A percentile compares a stretch with the other conserved stretches of the same genome.
Conservation (phyloP, 805 yeast genomes). For the Wickerhamiella cacticola region DNA sequence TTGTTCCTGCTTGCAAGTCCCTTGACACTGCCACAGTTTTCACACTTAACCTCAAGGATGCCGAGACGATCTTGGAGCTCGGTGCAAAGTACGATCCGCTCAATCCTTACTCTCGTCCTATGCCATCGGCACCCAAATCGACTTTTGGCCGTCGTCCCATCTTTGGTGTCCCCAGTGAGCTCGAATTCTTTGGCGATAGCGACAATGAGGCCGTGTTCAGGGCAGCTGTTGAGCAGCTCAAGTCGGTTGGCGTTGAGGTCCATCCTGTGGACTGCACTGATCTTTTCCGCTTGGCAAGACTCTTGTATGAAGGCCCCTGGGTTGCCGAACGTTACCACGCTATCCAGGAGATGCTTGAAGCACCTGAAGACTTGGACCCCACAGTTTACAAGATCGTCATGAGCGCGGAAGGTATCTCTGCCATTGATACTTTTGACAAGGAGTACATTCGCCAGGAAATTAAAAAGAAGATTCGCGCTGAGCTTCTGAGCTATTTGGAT, state of each 20-base stretch:
- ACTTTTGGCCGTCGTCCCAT: conserved; percentile 48
- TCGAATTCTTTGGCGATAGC: conserved; percentile 62
- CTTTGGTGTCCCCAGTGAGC: conserved; percentile 61
- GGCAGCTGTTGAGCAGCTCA: conserved; percentile 45
- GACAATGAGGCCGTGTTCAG: conserved; percentile 62
- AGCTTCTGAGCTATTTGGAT: conserved; percentile 47
- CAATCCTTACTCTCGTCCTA: conserved; percentile 69
- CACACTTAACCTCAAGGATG: conserved; percentile 65
- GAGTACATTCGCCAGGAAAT: conserved; percentile 82
- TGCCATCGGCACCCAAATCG: conserved; percentile 55
- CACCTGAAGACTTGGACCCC: conserved; percentile 71
- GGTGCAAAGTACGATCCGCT: conserved; percentile 60
- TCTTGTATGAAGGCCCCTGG: conserved; percentile 97
- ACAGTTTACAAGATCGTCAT: conserved; percentile 65
- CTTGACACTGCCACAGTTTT: conserved; percentile 87
- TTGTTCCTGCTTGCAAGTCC: conserved; percentile 95
- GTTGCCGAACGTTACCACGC: conserved; percentile 91
- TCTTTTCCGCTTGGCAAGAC: conserved; percentile 66
- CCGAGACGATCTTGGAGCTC: conserved; percentile 60
- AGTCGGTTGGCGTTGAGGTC: conserved; percentile 45
- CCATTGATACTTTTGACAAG: conserved; percentile 70
- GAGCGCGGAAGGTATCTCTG: conserved; percentile 66
- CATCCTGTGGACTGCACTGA: conserved; percentile 61
- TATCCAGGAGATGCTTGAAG: conserved; percentile 54
- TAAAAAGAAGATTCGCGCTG: conserved; percentile 46